Percentiles rank a stretch among this genome's conserved stretches.
phyloP scores from a whole-genome alignment of 768 basidiomycete genomes.

The Paxillus involutus region DNA sequence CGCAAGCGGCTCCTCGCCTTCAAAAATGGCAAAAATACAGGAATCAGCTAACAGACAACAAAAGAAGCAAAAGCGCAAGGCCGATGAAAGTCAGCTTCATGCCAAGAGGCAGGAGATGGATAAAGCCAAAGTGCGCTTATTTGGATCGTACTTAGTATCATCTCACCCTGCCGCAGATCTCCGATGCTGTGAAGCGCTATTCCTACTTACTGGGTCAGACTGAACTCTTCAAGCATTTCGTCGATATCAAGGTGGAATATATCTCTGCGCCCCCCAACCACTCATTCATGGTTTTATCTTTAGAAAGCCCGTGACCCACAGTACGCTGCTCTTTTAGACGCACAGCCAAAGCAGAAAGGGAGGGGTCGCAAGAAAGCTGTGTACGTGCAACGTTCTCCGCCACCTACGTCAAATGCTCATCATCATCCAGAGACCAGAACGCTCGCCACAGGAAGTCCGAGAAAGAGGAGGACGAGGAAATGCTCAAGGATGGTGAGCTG shows the following conservation, averaged over 20 bases:
- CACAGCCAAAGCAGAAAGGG: conserved; percentile 83
- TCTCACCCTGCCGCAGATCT: conserved; percentile 50
- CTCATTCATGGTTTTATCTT: background rate
- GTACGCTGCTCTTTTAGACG: conserved; percentile 86
- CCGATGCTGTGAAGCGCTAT: conserved; percentile 95
- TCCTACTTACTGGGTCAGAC: conserved; percentile 98
- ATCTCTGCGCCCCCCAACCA: background rate
- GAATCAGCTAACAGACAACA: conserved; percentile 39
- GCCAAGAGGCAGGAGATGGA: conserved; percentile 81
- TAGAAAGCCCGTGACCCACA: conserved; percentile 90
- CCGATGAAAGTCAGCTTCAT: conserved; percentile 66
- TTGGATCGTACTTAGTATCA: background rate
- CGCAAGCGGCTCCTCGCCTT: conserved; percentile 25
- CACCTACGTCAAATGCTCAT: conserved; percentile 1
- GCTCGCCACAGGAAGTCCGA: conserved; percentile 93
- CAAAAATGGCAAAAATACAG: conserved; percentile 36
- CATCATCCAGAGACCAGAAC: conserved; percentile 56
- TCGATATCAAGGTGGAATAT: conserved; percentile 82
- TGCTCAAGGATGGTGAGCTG: conserved; percentile 83
- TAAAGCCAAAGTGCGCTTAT: conserved; percentile 70
- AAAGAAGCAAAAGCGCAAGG: conserved; percentile 59
- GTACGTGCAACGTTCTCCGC: conserved; percentile 40
- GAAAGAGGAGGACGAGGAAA: conserved; percentile 97
- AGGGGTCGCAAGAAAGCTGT: conserved; percentile 80
- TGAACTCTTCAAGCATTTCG: conserved; percentile 97